Base-by-base conservation (phyloP, 2,329 filamentous ascomycete genomes). In the Daldinia sp. region DNA sequence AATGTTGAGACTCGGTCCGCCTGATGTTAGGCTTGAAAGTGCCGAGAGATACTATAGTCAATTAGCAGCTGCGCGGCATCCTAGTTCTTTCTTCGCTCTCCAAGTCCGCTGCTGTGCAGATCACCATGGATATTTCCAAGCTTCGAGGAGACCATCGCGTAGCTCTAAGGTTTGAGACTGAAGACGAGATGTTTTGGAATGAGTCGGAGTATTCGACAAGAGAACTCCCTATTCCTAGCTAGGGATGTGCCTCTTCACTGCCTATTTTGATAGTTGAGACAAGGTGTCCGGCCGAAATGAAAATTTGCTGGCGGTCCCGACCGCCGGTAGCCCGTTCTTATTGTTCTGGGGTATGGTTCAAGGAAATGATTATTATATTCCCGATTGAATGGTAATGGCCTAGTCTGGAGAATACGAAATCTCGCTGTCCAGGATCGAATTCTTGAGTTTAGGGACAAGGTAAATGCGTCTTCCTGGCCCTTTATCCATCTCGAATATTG, bases 1-100 rank as follows among this genome's bases (percentile, higher is more conserved):
- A 58, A 80, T 81, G 37, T 78, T 79, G 59, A 84, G 78, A 12
- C 84, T 76, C 1, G 83, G 66, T 0, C 82, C 82, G 2, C 81
- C 82, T 0, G 72, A 77, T 26, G 83, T 73, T 46, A 84, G 80
- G 70, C 80, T 84, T 0, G 79, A 78, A 72, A 80, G 84, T 0
- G 77, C 81, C 0, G 81, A 74, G 0, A 77, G 70, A 0, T 75
- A 65, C 1, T n/a, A 18, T 33, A 18, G 46, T 18, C 15, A 7
- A n/a, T 30, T 30, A 30, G 26, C 23, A 30, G 20, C 46, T 50
- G 4, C 23, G 15, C 23, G 15, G 2, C 18, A 50, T 50, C 46
- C 46, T 18, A 18, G 13, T 44, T 23, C 23, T 28, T 7, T 48
- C 23, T 30, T 13, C 13, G 2, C 7, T 15, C 13, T 9, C 23